Evolutionary conservation across 192 early-diverging fungal species (phyloP).

Genomic region (Mortierella antarctica): DNA sequence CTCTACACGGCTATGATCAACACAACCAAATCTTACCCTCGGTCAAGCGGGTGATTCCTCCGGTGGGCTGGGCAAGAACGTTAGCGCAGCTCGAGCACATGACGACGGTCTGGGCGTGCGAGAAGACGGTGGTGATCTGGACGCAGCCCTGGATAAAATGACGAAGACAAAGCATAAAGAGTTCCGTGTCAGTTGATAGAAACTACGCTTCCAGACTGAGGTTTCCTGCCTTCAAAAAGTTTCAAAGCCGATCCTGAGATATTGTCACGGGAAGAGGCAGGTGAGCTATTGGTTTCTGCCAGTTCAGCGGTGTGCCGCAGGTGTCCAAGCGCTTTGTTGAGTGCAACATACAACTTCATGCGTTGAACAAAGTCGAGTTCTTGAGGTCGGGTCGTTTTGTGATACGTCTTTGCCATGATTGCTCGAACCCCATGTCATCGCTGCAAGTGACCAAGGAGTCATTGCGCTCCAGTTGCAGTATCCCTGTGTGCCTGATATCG

Average conservation of each 20-base stretch:
- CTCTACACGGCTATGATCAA: background rate
- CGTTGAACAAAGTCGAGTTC: background rate
- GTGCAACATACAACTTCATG: no score
- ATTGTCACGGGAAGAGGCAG: no score
- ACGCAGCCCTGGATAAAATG: slow-evolving; percentile 76
- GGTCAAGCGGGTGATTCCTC: slow-evolving; percentile 97
- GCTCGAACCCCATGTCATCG: background rate
- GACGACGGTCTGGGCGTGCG: slow-evolving; percentile 99
- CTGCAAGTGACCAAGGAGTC: background rate
- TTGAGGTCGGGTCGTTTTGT: background rate
- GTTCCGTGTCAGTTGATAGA: background rate
- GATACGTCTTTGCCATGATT: background rate
- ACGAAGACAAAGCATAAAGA: background rate
- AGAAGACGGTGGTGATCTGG: slow-evolving; percentile 99
- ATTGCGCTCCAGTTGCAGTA: background rate
- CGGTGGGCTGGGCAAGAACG: slow-evolving; percentile 99
- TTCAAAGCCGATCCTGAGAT: background rate
- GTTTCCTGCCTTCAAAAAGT: background rate
- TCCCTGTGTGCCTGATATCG: slow-evolving; percentile 2
- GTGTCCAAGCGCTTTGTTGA: no score
- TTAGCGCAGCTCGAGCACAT: slow-evolving; percentile 95
- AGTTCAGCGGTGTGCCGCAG: no score
- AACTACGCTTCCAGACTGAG: background rate
- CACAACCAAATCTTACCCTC: slow-evolving; percentile 68
- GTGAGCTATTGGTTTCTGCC: no score